Evolutionary conservation across 2,329 filamentous ascomycete genomes (phyloP).

Genomic region (Truncatella angustata): DNA sequence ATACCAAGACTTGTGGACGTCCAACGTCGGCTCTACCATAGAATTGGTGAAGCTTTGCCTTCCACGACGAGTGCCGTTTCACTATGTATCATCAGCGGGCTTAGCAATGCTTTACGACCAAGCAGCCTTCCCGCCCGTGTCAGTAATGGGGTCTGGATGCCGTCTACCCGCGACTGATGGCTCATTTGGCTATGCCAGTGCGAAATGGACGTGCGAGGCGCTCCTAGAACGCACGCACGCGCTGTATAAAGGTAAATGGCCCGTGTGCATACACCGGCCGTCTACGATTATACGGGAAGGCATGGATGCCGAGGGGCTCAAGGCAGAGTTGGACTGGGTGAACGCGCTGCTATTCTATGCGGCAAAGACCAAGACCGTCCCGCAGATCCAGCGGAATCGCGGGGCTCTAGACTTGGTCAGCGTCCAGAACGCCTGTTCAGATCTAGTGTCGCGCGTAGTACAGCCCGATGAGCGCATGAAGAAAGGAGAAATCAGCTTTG

Average conservation of each 20-base stretch:
- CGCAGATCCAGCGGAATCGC: slow-evolving; percentile 16
- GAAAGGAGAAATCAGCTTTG: neutral
- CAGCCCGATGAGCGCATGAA: neutral
- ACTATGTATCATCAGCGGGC: neutral
- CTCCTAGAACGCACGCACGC: slow-evolving; percentile 16
- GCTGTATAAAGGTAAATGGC: neutral
- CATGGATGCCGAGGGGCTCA: neutral
- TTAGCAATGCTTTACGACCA: neutral
- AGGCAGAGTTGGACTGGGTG: slow-evolving; percentile 65
- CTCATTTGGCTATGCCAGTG: slow-evolving; percentile 16
- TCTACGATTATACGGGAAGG: neutral
- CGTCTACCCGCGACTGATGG: neutral
- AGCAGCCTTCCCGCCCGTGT: neutral
- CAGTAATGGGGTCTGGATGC: neutral
- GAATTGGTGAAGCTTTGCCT: slow-evolving; percentile 28
- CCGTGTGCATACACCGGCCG: neutral
- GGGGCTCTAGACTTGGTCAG: slow-evolving; percentile 19
- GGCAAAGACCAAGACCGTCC: slow-evolving; percentile 23
- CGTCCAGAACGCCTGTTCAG: slow-evolving; percentile 23
- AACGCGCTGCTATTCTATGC: slow-evolving; percentile 39
- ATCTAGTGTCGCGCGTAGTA: slow-evolving; percentile 19
- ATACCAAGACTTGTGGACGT: slow-evolving; percentile 30
- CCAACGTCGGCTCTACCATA: slow-evolving; percentile 36
- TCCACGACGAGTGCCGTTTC: neutral
- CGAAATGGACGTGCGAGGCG: slow-evolving; percentile 15